Percentiles rank a stretch among this genome's conserved stretches.
Evolutionary conservation across 2,329 filamentous ascomycete genomes (phyloP).

Genomic region (Penicillium italicum): DNA sequence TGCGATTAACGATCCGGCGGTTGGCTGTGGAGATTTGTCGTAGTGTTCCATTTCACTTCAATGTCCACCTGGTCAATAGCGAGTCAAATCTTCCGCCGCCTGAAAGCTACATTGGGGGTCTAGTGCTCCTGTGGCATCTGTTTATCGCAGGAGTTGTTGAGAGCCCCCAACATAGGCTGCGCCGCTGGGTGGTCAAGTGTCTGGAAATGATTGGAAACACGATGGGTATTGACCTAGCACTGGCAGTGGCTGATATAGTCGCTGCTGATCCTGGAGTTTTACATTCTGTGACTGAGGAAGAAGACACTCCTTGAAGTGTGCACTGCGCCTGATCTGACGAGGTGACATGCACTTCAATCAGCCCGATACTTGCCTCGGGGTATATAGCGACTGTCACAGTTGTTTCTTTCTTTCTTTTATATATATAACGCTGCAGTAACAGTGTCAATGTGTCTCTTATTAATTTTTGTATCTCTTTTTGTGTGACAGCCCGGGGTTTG

Average conservation of each 20-base stretch:
- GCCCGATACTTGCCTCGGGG: not conserved
- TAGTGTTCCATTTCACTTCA: slow-evolving; percentile 37
- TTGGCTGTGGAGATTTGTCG: slow-evolving; percentile 38
- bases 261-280: slow-evolving; percentile 27
- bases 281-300: slow-evolving; percentile 19
- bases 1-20: slow-evolving; percentile 27
- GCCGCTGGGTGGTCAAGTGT: slow-evolving; percentile 33
- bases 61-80: slow-evolving; percentile 17
- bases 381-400: not conserved
- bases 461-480: not conserved
- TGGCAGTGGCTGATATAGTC: slow-evolving; percentile 35
- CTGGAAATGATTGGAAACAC: slow-evolving; percentile 34
- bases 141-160: slow-evolving; percentile 37
- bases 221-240: slow-evolving; percentile 39
- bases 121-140: slow-evolving; percentile 39
- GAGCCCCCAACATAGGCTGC: slow-evolving; percentile 23
- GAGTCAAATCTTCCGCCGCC: slow-evolving; percentile 18
- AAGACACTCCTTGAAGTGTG: slow-evolving; percentile 14
- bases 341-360: not conserved
- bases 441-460: not conserved
- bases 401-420: not conserved
- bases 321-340: not conserved
- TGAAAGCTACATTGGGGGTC: slow-evolving; percentile 32
- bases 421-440: not conserved
- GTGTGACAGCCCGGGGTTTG: not conserved